Percentiles rank a stretch among this genome's conserved stretches.
Evolutionary conservation across 2,329 filamentous ascomycete genomes (phyloP).

Genomic region (Cercospora sesami): DNA sequence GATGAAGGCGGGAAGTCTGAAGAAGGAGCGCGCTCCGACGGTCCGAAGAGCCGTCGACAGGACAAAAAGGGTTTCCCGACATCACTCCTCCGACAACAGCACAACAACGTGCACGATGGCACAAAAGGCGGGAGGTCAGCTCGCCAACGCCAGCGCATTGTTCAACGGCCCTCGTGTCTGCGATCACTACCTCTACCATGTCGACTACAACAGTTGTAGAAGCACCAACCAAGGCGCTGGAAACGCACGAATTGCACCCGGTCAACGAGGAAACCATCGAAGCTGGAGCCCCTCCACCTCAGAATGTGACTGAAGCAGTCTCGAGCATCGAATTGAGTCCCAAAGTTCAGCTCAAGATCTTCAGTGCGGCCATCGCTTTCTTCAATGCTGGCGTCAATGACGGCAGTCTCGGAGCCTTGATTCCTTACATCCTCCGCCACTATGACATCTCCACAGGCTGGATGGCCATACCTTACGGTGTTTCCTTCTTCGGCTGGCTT

Average conservation of each 20-base stretch:
- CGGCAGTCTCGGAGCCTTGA: constrained; percentile 62
- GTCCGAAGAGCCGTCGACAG: background rate
- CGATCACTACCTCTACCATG: background rate
- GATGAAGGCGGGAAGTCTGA: background rate
- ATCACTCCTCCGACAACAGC: background rate
- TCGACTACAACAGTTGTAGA: background rate
- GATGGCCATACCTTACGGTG: constrained; percentile 34
- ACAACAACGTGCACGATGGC: constrained; percentile 4
- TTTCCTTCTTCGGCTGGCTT: background rate
- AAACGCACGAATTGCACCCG: background rate
- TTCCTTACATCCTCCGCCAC: constrained; percentile 62
- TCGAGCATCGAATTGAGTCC: background rate
- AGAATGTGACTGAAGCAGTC: background rate
- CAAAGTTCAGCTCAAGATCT: constrained; percentile 48
- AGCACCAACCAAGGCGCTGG: background rate
- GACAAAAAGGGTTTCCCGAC: background rate
- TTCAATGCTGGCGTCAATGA: constrained; percentile 67
- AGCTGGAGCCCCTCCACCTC: background rate
- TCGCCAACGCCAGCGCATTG: background rate
- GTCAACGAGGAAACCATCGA: background rate
- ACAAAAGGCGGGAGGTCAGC: constrained; percentile 1
- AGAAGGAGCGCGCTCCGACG: background rate
- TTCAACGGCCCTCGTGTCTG: background rate
- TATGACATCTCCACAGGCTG: constrained; percentile 56
- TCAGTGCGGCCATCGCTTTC: constrained; percentile 61